phyloP scores from a whole-genome alignment of 192 early-diverging fungal genomes.

The Thoreauomyces humboldtii region DNA sequence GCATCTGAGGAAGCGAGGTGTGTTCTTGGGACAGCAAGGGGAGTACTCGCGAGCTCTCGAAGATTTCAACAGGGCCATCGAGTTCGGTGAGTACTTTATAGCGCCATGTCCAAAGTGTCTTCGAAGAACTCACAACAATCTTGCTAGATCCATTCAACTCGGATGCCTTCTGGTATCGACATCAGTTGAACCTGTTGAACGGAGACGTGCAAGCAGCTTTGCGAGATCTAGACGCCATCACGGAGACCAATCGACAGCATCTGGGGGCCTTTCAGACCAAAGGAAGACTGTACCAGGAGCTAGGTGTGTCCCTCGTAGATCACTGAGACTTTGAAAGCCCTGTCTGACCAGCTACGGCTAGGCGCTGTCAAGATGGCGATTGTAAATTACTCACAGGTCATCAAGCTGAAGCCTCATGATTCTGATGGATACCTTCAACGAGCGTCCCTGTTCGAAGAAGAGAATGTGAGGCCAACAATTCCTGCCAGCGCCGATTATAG shows the following conservation, averaged over 20 bases:
- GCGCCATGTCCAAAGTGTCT: too few species aligned
- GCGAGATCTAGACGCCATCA: conserved; percentile 49
- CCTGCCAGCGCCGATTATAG: too few species aligned
- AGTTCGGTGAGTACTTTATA: conserved; percentile 41
- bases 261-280: conserved; percentile 51
- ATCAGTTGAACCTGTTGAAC: conserved; percentile 45
- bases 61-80: conserved; percentile 48
- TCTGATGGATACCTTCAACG: conserved; percentile 52
- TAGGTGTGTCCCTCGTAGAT: conserved; percentile 28
- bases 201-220: conserved; percentile 44
- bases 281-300: conserved; percentile 49
- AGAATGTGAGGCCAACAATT: conserved; percentile 39
- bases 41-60: conserved; percentile 36
- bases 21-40: conserved; percentile 34
- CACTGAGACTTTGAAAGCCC: conserved; percentile 17
- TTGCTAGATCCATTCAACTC: conserved; percentile 51
- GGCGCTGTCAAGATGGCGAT: conserved; percentile 47
- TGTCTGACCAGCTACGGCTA: background rate
- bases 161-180: conserved; percentile 51
- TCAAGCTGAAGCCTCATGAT: conserved; percentile 49
- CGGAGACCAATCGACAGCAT: conserved; percentile 49
- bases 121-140: too few species aligned
- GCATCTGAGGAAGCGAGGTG: conserved; percentile 42
- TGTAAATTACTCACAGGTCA: conserved; percentile 54
- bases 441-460: conserved; percentile 49